Evolutionary conservation across 106 monocot genomes (phyloP).

Genomic region (Dioscorea alata): DNA sequence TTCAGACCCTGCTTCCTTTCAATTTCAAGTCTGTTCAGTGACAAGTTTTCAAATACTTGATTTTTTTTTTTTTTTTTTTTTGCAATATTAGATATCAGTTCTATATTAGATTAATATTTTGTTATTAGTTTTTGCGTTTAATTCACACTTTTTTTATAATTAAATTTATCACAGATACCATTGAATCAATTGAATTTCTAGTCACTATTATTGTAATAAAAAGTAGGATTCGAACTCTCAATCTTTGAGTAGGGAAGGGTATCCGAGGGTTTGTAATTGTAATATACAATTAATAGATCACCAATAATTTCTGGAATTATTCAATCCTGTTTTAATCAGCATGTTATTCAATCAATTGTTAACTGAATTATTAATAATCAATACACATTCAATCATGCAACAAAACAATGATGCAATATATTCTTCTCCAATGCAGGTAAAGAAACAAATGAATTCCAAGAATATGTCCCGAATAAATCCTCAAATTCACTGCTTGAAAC

Average conservation of each 20-base stretch:
- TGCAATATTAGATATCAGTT: too few species aligned
- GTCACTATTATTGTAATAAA: too few species aligned
- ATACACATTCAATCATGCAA: neutral
- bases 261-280: too few species aligned
- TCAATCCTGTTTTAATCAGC: neutral
- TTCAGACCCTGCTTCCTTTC: neutral
- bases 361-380: neutral
- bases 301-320: neutral
- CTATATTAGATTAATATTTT: too few species aligned
- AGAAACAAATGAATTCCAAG: neutral
- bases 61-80: neutral
- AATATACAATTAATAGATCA: too few species aligned
- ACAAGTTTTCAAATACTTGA: neutral
- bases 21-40: neutral
- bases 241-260: too few species aligned
- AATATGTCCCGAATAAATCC: neutral
- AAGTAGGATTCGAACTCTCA: too few species aligned
- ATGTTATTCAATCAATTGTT: neutral
- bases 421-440: neutral
- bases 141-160: too few species aligned
- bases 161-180: too few species aligned
- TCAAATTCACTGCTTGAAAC: neutral
- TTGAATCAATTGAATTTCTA: too few species aligned
- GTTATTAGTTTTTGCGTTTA: too few species aligned
- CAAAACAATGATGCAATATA: neutral